Base-by-base conservation (phyloP, 2,329 filamentous ascomycete genomes). In the Aspergillus chevalieri region DNA sequence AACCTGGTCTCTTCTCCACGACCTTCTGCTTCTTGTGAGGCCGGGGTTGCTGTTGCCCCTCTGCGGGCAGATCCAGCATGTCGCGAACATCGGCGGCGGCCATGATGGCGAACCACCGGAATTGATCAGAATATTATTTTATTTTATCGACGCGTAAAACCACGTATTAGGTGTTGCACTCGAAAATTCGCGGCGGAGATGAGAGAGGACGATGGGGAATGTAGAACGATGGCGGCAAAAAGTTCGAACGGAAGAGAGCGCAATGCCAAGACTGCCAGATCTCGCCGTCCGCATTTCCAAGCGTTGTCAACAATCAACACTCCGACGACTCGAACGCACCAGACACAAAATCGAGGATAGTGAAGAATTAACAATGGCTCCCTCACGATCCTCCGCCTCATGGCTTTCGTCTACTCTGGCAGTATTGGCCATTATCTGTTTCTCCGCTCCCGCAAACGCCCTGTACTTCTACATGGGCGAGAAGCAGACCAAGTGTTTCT, bases 401-500 rank as follows among this genome's bases (percentile, higher is more conserved):
- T 71, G 71, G 66, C 64, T 71, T 44, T 61, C 64, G 34, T 65
- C 63, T 33, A 66, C 75, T 52, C 70, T 87, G 64, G 74, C 87
- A 54, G 73, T 86, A 52, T 71, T 89, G 58, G 77, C 89, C 64
- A 78, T 85, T 53, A 76, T 91, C 70, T 72, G 74, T 59, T 66
- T 78, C 52, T 67, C 80, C 43, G 65, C 78, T 33, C 83, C 84
- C 52, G 83, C 86, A 54, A 86, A 90, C 67, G 90, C 91, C 49
- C 81, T 98, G 51, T 92, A 95, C 83, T 95, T 98, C 79, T 97
- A 87, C 78, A 85, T 97, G 70, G 90, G 97, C 69, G 88, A 87
- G 64, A 80, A 81, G 45, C 76, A 82, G 57, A 86, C 89, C 59
- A 96, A 94, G 76, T 98, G 93, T 75, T 98, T 98, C 83, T 95